Conservation (phyloP, 2,329 filamentous ascomycete species). For the Aureobasidium leucospermi region DNA sequence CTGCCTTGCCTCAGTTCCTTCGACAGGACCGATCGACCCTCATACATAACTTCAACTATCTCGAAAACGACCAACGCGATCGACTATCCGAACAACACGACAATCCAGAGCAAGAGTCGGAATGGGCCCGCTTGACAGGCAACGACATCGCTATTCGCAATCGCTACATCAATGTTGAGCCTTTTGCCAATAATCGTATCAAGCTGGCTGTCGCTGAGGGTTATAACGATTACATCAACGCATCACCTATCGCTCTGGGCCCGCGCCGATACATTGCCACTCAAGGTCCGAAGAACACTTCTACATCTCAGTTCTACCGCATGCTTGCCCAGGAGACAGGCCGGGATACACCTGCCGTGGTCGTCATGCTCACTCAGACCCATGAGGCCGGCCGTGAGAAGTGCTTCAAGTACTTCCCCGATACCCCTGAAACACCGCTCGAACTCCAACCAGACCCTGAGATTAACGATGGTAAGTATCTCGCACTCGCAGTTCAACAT, state of each 20-base stretch:
- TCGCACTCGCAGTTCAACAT: neutral
- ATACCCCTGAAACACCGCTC: conserved; percentile 29
- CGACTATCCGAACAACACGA: conserved; percentile 33
- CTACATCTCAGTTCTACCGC: conserved; percentile 80
- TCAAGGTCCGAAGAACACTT: conserved; percentile 69
- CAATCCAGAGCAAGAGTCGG: conserved; percentile 38
- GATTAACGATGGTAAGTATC: conserved; percentile 19
- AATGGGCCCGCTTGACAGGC: conserved; percentile 52
- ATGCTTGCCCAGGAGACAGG: conserved; percentile 83
- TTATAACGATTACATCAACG: conserved; percentile 47
- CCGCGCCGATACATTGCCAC: conserved; percentile 75
- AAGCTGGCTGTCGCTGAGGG: conserved; percentile 69
- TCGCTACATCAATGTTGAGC: conserved; percentile 83
- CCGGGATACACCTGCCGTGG: conserved; percentile 52
- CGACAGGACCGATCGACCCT: conserved; percentile 42
- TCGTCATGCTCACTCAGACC: conserved; percentile 92
- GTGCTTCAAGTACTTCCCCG: conserved; percentile 82
- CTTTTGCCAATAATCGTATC: conserved; percentile 80
- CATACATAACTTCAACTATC: conserved; percentile 51
- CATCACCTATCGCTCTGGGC: conserved; percentile 39
- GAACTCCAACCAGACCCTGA: conserved; percentile 21
- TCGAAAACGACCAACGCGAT: conserved; percentile 53
- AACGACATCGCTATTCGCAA: conserved; percentile 59
- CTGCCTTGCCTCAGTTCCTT: conserved; percentile 46
- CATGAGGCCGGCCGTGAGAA: conserved; percentile 72